These are phyloP conservation scores for Rhynchospora tenuis DNA, from an alignment of 176 grass and related monocot genomes.

Conservation along the genomic window DNA sequence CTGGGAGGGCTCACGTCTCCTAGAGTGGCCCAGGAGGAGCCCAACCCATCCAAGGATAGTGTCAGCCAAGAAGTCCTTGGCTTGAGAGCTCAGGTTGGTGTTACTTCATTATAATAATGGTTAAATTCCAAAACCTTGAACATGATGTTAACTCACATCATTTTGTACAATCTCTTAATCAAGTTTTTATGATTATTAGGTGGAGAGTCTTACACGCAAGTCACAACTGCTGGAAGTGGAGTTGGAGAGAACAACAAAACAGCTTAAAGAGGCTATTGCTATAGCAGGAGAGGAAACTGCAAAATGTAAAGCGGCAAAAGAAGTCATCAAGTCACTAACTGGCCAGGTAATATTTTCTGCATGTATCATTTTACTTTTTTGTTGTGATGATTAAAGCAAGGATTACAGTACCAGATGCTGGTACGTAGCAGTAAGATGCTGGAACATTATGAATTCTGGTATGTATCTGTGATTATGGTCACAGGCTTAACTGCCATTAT, in stretches of 20 bases:
- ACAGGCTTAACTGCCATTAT: not conserved
- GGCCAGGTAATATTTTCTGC: slow-evolving; percentile 52
- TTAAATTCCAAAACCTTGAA: not conserved
- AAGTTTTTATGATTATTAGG: slow-evolving; percentile 35
- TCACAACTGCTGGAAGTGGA: slow-evolving; percentile 78
- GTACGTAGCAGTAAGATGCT: not conserved
- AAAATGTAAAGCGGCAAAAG: slow-evolving; percentile 92
- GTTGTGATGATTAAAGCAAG: not conserved
- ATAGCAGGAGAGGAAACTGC: slow-evolving; percentile 84
- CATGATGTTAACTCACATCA: not conserved
- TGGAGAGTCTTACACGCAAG: slow-evolving; percentile 72
- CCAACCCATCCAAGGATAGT: slow-evolving; percentile 47
- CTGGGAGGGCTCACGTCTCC: slow-evolving; percentile 73
- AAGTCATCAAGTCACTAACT: slow-evolving; percentile 93
- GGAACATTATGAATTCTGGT: not conserved
- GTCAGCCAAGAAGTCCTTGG: slow-evolving; percentile 56
- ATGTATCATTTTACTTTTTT: not conserved
- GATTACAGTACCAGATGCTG: not conserved
- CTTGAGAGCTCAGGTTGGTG: slow-evolving; percentile 83
- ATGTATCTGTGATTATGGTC: not conserved
- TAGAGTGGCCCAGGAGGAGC: slow-evolving; percentile 36
- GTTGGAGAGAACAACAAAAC: slow-evolving; percentile 77
- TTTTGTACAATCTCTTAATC: not conserved
- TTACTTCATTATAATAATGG: not conserved
- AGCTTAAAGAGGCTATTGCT: slow-evolving; percentile 81